Conservation (phyloP, 352 stramenopile species). For the Pythium coloratum region DNA sequence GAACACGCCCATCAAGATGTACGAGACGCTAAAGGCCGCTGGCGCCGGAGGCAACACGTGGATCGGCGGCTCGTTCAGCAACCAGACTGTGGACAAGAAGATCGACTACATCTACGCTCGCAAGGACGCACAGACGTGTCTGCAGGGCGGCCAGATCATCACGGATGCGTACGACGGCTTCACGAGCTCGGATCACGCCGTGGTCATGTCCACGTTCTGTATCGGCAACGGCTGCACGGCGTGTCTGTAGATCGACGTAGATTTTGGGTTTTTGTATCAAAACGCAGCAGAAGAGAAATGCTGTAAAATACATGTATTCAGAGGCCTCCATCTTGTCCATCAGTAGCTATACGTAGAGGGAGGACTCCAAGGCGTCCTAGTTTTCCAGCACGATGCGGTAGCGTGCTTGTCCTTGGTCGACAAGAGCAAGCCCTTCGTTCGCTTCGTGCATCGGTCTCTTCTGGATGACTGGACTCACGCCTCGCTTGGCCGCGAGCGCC, state of each 20-base stretch:
- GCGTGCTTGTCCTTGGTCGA: too few relatives aligned
- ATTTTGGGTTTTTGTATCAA: background rate
- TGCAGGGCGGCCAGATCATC: constrained; percentile 44
- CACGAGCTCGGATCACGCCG: constrained; percentile 64
- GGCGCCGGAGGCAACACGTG: constrained; percentile 48
- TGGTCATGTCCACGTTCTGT: constrained; percentile 60
- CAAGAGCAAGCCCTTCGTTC: too few relatives aligned
- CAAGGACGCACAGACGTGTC: constrained; percentile 42
- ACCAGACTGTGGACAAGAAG: constrained; percentile 35
- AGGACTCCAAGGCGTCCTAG: too few relatives aligned
- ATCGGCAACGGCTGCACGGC: constrained; percentile 38
- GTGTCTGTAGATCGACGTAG: constrained; percentile 23
- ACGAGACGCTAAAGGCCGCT: constrained; percentile 54
- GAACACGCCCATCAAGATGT: constrained; percentile 51
- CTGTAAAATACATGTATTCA: too few relatives aligned
- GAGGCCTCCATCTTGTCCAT: too few relatives aligned
- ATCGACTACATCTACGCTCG: constrained; percentile 74
- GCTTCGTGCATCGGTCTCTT: too few relatives aligned
- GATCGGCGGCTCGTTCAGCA: constrained; percentile 59
- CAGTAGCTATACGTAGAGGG: too few relatives aligned
- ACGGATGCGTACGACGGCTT: constrained; percentile 48
- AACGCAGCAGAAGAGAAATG: background rate
- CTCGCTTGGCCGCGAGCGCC: too few relatives aligned
- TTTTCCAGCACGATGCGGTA: constrained; percentile 30
- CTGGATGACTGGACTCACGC: too few relatives aligned